Percentiles rank a stretch among this genome's conserved stretches.
These are phyloP conservation scores for Agaricus sinodeliciosus DNA, from an alignment of 768 basidiomycete genomes.

Conservation along the genomic window DNA sequence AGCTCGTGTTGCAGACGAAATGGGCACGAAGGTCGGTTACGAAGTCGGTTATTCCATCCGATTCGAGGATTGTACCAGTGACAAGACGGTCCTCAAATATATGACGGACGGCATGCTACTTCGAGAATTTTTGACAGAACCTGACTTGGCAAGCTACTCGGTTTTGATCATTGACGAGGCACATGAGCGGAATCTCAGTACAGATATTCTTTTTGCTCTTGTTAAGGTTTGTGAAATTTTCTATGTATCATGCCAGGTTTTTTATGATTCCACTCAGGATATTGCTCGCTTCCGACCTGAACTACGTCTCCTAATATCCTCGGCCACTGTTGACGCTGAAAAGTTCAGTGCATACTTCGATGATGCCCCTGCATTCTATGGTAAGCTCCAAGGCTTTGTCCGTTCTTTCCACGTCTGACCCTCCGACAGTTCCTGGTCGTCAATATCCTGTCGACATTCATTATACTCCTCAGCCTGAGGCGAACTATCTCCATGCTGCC, in stretches of 20 bases:
- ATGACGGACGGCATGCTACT: slow-evolving; percentile 99
- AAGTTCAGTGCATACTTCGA: slow-evolving; percentile 99
- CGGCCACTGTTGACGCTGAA: slow-evolving; percentile 95
- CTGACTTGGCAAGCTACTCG: slow-evolving; percentile 91
- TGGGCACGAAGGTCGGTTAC: slow-evolving; percentile 94
- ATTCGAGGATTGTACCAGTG: slow-evolving; percentile 98
- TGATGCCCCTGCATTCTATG: slow-evolving; percentile 89
- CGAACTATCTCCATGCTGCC: slow-evolving; percentile 96
- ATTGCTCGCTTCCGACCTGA: slow-evolving; percentile 96
- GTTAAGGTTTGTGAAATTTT: slow-evolving; percentile 74
- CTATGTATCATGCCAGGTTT: neutral
- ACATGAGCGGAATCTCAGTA: slow-evolving; percentile 95
- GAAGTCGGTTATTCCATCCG: slow-evolving; percentile 99
- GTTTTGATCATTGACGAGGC: slow-evolving; percentile 98
- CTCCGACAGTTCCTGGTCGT: slow-evolving; percentile 79
- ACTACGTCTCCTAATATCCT: slow-evolving; percentile 87
- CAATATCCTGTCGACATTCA: slow-evolving; percentile 97
- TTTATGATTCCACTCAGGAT: slow-evolving; percentile 48
- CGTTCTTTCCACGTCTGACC: neutral
- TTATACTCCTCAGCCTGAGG: slow-evolving; percentile 98
- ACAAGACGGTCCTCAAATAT: slow-evolving; percentile 98
- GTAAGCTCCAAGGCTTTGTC: slow-evolving; percentile 33
- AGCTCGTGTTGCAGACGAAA: slow-evolving; percentile 97
- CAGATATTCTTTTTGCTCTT: slow-evolving; percentile 96
- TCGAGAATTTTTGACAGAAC: slow-evolving; percentile 95